A percentile compares a stretch with the other conserved stretches of the same genome.
Conservation (phyloP, 2,329 filamentous ascomycete genomes). For the Atkinsonella hypoxylon region DNA sequence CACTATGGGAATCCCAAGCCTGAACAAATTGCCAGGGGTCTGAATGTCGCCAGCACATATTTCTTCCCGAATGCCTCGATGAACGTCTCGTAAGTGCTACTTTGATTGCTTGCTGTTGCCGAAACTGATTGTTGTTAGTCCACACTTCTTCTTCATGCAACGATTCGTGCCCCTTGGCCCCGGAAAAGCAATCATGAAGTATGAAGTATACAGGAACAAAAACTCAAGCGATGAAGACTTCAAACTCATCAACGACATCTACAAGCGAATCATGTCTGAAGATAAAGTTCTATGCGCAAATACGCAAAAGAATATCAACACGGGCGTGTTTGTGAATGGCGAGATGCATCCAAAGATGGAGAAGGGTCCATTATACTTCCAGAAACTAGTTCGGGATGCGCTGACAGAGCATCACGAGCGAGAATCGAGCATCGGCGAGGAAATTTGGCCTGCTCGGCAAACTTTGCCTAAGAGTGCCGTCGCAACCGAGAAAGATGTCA, state of each 20-base stretch:
- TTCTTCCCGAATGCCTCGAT: constrained; percentile 39
- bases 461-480: constrained; percentile 16
- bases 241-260: constrained; percentile 42
- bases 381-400: constrained; percentile 35
- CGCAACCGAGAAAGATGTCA: constrained; percentile 16
- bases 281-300: constrained; percentile 50
- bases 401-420: constrained; percentile 33
- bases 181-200: constrained; percentile 41
- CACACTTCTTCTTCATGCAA: constrained; percentile 54
- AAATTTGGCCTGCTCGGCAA: constrained; percentile 41
- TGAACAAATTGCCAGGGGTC: constrained; percentile 35
- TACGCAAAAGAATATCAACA: constrained; percentile 48
- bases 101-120: background rate
- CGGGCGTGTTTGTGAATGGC: constrained; percentile 49
- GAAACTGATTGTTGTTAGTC: constrained; percentile 19
- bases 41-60: constrained; percentile 34
- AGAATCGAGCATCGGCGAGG: constrained; percentile 30
- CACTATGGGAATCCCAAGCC: constrained; percentile 35
- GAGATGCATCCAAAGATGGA: constrained; percentile 50
- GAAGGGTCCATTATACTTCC: constrained; percentile 46
- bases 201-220: constrained; percentile 52
- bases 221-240: constrained; percentile 47
- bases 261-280: constrained; percentile 52
- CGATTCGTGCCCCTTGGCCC: constrained; percentile 45
- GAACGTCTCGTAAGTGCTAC: constrained; percentile 33